Conservation (phyloP, 2,329 filamentous ascomycete species). For the Coniochaeta hoffmannii region DNA sequence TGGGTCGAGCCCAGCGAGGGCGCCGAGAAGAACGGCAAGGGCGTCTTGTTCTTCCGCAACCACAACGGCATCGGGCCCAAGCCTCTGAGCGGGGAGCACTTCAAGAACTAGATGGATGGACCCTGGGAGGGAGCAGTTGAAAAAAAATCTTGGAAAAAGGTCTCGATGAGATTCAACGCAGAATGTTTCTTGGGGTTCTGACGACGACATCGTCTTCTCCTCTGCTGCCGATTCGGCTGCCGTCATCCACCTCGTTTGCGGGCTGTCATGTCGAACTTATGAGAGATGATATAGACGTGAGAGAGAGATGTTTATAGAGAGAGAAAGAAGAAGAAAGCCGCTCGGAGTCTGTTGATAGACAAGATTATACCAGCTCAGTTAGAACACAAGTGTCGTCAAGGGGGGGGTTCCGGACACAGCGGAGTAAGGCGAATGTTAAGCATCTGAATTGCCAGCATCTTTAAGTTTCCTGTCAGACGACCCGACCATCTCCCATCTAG, state of each 20-base stretch:
- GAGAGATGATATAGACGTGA: background rate
- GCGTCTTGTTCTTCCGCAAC: constrained; percentile 93
- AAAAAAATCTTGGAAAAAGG: background rate
- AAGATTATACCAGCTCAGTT: background rate
- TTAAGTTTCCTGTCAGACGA: background rate
- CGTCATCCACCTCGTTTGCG: background rate
- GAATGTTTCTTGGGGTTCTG: too few species aligned
- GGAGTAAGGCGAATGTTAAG: background rate
- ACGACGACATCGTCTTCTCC: background rate
- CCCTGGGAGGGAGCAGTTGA: background rate
- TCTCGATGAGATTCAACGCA: too few species aligned
- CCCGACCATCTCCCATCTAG: background rate
- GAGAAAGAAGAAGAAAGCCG: background rate
- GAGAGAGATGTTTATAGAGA: background rate
- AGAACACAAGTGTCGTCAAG: background rate
- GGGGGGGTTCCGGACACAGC: background rate
- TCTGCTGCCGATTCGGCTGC: background rate
- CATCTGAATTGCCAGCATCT: too few species aligned
- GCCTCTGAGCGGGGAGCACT: constrained; percentile 20
- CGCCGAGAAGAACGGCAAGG: constrained; percentile 71
- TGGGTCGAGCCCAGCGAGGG: constrained; percentile 92
- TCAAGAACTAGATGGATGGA: background rate
- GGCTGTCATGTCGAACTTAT: background rate
- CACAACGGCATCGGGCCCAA: constrained; percentile 71
- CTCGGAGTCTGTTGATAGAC: background rate